Evolutionary conservation across 257 asterid genomes (phyloP).

Genomic region (Dorcoceras hygrometricum): DNA sequence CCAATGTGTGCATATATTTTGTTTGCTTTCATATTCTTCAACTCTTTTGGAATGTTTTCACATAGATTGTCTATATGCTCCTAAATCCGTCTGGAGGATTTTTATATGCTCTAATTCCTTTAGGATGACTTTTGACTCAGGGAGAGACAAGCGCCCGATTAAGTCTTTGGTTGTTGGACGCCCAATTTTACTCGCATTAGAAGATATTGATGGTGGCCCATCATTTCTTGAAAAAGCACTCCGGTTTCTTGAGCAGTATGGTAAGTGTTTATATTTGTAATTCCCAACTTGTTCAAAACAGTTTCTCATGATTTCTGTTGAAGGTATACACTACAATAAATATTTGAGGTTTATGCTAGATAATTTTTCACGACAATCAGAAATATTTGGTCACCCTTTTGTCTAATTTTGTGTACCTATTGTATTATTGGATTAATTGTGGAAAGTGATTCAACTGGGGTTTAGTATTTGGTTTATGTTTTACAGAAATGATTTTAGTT

Average conservation of each 20-base stretch:
- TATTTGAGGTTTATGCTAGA: conserved; percentile 3
- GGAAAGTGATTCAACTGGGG: neutral
- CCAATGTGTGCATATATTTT: conserved; percentile 57
- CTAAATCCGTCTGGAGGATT: conserved; percentile 11
- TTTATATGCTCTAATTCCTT: conserved; percentile 23
- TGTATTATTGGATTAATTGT: neutral
- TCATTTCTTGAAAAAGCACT: conserved; percentile 95
- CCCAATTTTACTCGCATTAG: conserved; percentile 86
- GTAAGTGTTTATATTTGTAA: conserved; percentile 38
- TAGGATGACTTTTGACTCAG: conserved; percentile 40
- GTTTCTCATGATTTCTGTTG: conserved; percentile 22
- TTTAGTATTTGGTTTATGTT: neutral
- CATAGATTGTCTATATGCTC: conserved; percentile 2
- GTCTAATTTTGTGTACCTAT: neutral
- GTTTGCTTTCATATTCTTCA: conserved; percentile 20
- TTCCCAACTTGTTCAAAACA: conserved; percentile 19
- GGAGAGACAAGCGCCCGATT: conserved; percentile 86
- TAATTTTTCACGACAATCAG: conserved; percentile 2
- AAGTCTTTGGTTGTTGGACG: conserved; percentile 95
- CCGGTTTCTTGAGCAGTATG: conserved; percentile 81
- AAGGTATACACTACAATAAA: conserved; percentile 7
- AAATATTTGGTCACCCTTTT: conserved; percentile 5
- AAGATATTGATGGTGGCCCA: conserved; percentile 96
- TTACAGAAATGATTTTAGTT: neutral
- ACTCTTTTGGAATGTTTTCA: conserved; percentile 20